Base-by-base conservation (phyloP, 352 stramenopile species). In the Pythium pyrilobum region DNA sequence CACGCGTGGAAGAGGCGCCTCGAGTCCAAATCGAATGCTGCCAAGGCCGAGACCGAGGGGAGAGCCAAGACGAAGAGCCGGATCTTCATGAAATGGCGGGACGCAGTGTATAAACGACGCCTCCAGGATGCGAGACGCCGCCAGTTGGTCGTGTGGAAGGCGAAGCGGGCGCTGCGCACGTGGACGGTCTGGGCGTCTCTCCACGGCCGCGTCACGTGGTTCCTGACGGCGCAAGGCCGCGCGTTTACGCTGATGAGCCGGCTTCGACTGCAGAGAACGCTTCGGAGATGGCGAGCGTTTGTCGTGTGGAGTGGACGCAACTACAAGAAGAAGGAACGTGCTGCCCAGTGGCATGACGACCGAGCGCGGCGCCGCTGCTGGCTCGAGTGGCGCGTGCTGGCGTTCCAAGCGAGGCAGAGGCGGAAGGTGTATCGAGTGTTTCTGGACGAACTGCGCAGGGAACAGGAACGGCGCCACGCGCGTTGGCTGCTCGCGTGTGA, bases 201-300 rank as follows among this genome's bases (percentile, higher is more conserved):
- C 32, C 49, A 46, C 9, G 37, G 44, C 16, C 58, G 58, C 6
- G 33, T 60, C 5, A 52, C 42, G 23, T 56, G 24, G 32, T 52
- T 61, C 25, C 40, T 66, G 13, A 50, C 51, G 1, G 9, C 51
- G 0, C n/a, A 50, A 13, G 52, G 33, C 12, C 23, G 46, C 34
- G 18, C 31, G 5, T n/a, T 46, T 21, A 27, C 59, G 33, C 28
- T 66, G 32, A 11, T 57, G 23, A 54, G 56, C 49, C 59, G 52
- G 5, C 25, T 53, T 18, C 45, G 59, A 24, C 31, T 38, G 13
- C 21, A 42, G 21, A 25, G 51, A 9, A 37, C 25, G 13, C 61
- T 50, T 31, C 0, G 16, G 18, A 36, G 59, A 24, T 66, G 59
- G 59, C 18, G 16, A 21, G 3, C 5, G 24, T 66, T 61, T 37